phyloP scores from a whole-genome alignment of 306 rosid species.

The Ochetophila trinervis region DNA sequence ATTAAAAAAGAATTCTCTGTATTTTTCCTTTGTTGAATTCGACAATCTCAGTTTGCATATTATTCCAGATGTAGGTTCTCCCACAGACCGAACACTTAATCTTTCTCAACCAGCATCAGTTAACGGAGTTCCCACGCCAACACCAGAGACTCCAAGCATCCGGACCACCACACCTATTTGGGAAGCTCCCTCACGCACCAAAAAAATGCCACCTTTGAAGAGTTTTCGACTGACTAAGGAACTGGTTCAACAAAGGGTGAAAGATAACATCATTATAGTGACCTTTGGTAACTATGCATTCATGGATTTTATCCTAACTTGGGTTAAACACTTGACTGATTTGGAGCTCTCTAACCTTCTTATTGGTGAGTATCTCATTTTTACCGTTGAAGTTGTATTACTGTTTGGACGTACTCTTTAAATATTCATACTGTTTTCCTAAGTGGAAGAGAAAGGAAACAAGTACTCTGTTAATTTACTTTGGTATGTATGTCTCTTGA shows the following conservation, averaged over 20 bases:
- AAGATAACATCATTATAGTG: constrained; percentile 74
- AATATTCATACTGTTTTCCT: background rate
- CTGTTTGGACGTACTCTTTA: constrained; percentile 2
- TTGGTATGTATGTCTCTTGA: constrained; percentile 5
- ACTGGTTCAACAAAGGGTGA: constrained; percentile 69
- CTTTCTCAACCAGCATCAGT: constrained; percentile 31
- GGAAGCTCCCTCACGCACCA: constrained; percentile 45
- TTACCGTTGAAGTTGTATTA: constrained; percentile 9
- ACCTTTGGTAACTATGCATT: constrained; percentile 98
- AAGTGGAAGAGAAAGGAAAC: background rate
- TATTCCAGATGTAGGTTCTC: constrained; percentile 38
- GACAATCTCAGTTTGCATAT: constrained; percentile 13
- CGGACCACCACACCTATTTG: constrained; percentile 41
- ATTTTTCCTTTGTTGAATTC: constrained; percentile 6
- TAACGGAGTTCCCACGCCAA: constrained; percentile 24
- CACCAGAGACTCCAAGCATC: constrained; percentile 26
- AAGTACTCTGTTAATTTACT: constrained; percentile 1
- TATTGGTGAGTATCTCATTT: constrained; percentile 58
- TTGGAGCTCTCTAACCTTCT: constrained; percentile 74
- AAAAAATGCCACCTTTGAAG: constrained; percentile 62
- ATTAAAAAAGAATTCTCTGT: background rate
- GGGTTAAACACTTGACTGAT: constrained; percentile 88
- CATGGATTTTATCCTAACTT: constrained; percentile 86
- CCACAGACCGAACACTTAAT: constrained; percentile 33
- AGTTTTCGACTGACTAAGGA: constrained; percentile 62